Base-by-base conservation (phyloP, 768 basidiomycete genomes). In the Lentinula guzmanii region DNA sequence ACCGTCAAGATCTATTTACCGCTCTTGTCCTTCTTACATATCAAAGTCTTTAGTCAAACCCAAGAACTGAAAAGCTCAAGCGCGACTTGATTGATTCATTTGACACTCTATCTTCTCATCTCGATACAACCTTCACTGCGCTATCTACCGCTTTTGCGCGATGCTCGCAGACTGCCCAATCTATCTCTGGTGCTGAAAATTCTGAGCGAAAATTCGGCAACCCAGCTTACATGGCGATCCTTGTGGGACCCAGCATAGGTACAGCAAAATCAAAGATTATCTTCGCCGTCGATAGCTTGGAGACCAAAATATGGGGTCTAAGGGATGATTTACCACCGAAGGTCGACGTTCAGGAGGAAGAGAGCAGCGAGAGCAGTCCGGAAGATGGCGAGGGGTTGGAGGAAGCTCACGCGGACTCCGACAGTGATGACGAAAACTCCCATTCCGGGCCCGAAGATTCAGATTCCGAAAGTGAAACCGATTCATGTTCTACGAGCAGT, bases 61-160 rank as follows among this genome's bases (percentile, higher is more conserved):
- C 81, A 1, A 78, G 82, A 18, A 34, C 61, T 13, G 71, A 77
- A 9, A 91, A 85, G 71, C 82, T 83, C 64, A 81, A 85, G 11
- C 74, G 74, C 5, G 89, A 91, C 33, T 71, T 91, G 1, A 70
- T 92, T 13, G 73, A 78, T 4, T 83, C 89, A 7, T 86, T 85
- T 58, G 91, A 92, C 67, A 86, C 82, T 0, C 79, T 93, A 18
- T 74, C 84, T 0, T 91, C 87, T 1, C 91, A 93, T 71, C 74
- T 92, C 11, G 77, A 81, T 57, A 89, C 89, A 0, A 91, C 91
- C 0, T 92, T 91, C 68, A 79, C 83, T 8, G 82, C 88, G 0
- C 76, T 93, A 5, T 88, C 90, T 1, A 85, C 85, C 0, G 86
- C 90, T 0, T 73, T 90, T 18, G 86, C 87, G 1, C 71, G 68